Base-by-base conservation (phyloP, 1,139 yeast species). In the Blastobotrys persicus region DNA sequence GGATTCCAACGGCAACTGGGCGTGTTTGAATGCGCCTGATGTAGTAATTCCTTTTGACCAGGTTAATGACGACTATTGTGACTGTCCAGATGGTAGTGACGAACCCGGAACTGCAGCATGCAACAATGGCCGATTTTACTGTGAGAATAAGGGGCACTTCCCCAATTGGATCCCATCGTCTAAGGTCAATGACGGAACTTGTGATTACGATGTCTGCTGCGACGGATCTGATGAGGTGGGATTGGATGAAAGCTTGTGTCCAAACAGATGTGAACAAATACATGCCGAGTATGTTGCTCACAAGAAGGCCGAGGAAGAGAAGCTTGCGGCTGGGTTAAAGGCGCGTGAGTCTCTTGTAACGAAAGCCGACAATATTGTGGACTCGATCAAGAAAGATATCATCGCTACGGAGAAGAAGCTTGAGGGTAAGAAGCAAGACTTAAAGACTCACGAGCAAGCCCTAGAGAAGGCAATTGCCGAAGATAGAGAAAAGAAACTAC, bases 81-180 rank as follows among this genome's bases (percentile, higher is more conserved):
- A 92, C 64, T 92, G 98, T 70, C 97, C 98, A 0, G 98, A 92
- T 68, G 98, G 98, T 0, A 83, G 94, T 2, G 98, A 92, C 67
- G 98, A 92, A 65, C 97, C 98, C 0, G 97, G 97, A 0, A 92
- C 98, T 0, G 75, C 85, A 47, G 97, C 97, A 0, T 92, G 98
- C 65, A 71, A 61, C 16, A 72, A 74, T 12, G 75, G 76, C 12
- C 55, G 56, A 45, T 92, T 89, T 61, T 89, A 81, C 66, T 92
- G 98, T 69, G 78, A 70, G 19, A 94, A 94, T 61, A 72, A 75
- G 45, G 96, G 96, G 1, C 87, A 82, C 44, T 55, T 64, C 18
- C 63, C 71, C 4, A 65, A 59, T 1, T 54, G 51, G 39, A 54
- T 70, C 12, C 62, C 83, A 12, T 74, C 82, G 7, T 80, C 73